Base-by-base conservation (phyloP, 139 green algal species). In the Closterium sp. region DNA sequence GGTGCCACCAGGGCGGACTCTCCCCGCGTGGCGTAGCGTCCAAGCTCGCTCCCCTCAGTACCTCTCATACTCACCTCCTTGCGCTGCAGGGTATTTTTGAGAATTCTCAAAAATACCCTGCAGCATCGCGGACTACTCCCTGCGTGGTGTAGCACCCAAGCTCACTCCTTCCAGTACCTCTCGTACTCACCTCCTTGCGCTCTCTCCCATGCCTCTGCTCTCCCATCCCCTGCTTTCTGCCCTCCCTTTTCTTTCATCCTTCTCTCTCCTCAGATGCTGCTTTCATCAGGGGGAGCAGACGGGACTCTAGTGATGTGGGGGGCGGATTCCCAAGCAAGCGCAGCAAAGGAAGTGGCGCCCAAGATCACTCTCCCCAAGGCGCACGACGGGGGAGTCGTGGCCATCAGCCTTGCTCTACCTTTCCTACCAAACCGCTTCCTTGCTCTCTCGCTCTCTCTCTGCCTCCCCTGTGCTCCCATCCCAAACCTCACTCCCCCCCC, bases 331-430 rank as follows among this genome's bases (percentile, higher is more conserved):
- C 7, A 93, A 31, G 31, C 32, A 5, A 91, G 79, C 27, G 31
- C 84, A 38, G n/a, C 89, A 10, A 73, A 31, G 24, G 89, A 91
- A 21, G 62, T 84, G 73, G 89, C 32, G 22, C 89, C 89, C 21
- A 91, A 91, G 84, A 4, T 91, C 32, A 84, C 31, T n/a, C 73
- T 88, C 30, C 89, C 89, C 29, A 91, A 92, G 89, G 92, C 89
- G 11, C 92, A 94, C 73, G 92, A 93, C 31, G 92, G 92, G 31
- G 92, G 45, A 0, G 92, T 94, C 10, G 27, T 91, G 34, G 24
- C n/a, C 84, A 92, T 94, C 24, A 38, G 89, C 27, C 31, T 94
- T 24, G 89, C 38, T 28, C 73, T 28, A 30, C 73, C 73, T 28
- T 86, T 28, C 73, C 5, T 28, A 30, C 73, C 73, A 27, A 30